phyloP scores from a whole-genome alignment of 371 early-diverging fungal genomes.

The Paraphysoderma sedebokerense region DNA sequence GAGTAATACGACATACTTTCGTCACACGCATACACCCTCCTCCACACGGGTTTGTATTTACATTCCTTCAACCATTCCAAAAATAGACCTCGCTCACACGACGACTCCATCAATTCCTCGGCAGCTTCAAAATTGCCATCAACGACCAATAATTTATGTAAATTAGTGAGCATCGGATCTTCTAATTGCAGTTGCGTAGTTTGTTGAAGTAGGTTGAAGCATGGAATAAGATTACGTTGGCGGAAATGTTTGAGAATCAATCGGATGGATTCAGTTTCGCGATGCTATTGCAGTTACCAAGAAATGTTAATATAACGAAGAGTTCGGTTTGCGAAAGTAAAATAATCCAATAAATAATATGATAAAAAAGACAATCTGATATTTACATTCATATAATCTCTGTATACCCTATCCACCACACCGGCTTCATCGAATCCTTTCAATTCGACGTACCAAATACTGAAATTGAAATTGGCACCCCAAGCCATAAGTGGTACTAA shows the following conservation, averaged over 20 bases:
- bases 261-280: constrained; percentile 59
- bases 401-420: constrained; percentile 37
- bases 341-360: too few species aligned
- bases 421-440: constrained; percentile 50
- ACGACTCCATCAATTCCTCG: constrained; percentile 44
- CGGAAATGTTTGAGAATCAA: constrained; percentile 78
- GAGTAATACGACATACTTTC: neutral
- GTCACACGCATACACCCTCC: constrained; percentile 17
- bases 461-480: constrained; percentile 87
- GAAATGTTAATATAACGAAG: constrained; percentile 1
- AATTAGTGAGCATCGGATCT: constrained; percentile 52
- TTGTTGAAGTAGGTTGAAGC: constrained; percentile 42
- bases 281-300: constrained; percentile 19
- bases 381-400: constrained; percentile 48
- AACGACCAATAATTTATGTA: constrained; percentile 48
- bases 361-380: too few species aligned
- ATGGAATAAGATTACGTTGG: constrained; percentile 51
- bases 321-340: constrained; percentile 2
- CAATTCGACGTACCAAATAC: constrained; percentile 85
- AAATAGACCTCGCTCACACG: constrained; percentile 40
- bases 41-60: constrained; percentile 59
- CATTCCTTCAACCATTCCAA: constrained; percentile 40
- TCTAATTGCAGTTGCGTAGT: constrained; percentile 49
- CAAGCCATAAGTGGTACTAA: constrained; percentile 80
- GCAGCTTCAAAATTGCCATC: constrained; percentile 50